phyloP scores from a whole-genome alignment of 169 alveolate species.

The Plasmodium vivax region DNA sequence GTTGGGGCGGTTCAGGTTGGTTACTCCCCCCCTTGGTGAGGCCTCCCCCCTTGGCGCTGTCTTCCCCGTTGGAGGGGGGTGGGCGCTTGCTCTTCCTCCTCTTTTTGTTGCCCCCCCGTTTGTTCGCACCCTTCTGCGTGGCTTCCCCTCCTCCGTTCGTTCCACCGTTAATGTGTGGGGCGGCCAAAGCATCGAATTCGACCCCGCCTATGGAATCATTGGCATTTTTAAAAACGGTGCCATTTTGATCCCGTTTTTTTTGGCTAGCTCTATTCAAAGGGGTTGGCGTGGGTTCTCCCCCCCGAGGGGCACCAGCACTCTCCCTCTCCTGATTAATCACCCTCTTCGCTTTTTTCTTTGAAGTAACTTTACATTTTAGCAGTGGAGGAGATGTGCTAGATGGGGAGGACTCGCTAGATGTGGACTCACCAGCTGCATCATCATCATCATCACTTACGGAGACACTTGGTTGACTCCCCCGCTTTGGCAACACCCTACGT shows the following conservation, averaged over 20 bases:
- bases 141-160: background rate
- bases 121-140: background rate
- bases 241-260: background rate
- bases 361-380: background rate
- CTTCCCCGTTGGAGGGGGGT: background rate
- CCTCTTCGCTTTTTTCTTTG: background rate
- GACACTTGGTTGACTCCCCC: background rate
- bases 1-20: background rate
- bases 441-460: background rate
- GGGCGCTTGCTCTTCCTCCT: background rate
- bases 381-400: background rate
- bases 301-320: background rate
- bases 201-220: background rate
- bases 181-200: background rate
- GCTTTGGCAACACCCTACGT: background rate
- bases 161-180: background rate
- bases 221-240: background rate
- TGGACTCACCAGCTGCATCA: no score
- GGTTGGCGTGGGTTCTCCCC: background rate
- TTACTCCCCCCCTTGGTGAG: background rate
- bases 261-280: background rate
- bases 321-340: background rate
- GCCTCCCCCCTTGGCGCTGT: background rate
- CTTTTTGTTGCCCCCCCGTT: background rate
- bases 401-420: background rate